These are phyloP conservation scores for Juncus effusus DNA, from an alignment of 176 grass and related monocot species.

Conservation along the genomic window DNA sequence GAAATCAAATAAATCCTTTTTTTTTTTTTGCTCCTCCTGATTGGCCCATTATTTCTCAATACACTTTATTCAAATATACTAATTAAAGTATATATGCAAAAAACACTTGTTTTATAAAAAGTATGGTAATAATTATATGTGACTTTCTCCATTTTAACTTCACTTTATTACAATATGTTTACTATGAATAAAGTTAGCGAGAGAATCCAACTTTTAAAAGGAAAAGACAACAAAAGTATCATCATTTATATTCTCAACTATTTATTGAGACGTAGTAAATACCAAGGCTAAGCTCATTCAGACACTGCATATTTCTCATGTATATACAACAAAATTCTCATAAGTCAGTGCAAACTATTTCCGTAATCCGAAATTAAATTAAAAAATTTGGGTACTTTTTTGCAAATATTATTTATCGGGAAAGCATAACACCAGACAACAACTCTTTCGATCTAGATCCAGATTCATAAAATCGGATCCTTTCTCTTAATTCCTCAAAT, in stretches of 20 bases:
- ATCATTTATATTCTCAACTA: conserved; percentile 5
- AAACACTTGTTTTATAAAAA: too few relatives aligned
- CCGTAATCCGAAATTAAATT: not conserved
- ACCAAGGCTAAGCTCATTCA: conserved; percentile 6
- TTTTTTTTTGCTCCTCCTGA: too few relatives aligned
- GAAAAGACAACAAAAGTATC: not conserved
- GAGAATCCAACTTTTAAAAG: too few relatives aligned
- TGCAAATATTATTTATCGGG: conserved; percentile 11
- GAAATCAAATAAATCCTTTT: too few relatives aligned
- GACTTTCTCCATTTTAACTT: too few relatives aligned
- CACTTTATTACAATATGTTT: too few relatives aligned
- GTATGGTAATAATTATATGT: too few relatives aligned
- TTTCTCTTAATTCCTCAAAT: conserved; percentile 56
- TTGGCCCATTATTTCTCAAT: too few relatives aligned
- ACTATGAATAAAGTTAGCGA: too few relatives aligned
- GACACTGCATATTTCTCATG: conserved; percentile 23
- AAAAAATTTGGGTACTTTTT: conserved; percentile 1
- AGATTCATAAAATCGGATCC: conserved; percentile 30
- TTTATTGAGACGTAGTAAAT: not conserved
- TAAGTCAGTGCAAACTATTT: not conserved
- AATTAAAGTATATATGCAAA: too few relatives aligned
- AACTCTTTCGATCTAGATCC: conserved; percentile 26
- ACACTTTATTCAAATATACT: too few relatives aligned
- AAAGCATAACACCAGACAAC: conserved; percentile 27
- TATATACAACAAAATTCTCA: conserved; percentile 24